Conservation (phyloP, 2,329 filamentous ascomycete species). For the Botrytis squamosa region DNA sequence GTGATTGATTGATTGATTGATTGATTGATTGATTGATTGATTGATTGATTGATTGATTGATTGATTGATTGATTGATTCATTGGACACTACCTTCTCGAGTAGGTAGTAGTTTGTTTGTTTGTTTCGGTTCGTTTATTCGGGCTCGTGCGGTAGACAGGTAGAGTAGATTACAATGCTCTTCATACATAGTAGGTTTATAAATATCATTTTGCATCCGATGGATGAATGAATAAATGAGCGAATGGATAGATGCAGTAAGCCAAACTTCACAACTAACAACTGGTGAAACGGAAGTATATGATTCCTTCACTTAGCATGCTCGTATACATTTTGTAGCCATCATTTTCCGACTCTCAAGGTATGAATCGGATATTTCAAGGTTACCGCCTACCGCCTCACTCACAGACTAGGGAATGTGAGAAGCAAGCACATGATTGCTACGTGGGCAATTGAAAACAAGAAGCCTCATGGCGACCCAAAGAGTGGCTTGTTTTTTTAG, state of each 20-base stretch:
- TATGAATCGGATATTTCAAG: not conserved
- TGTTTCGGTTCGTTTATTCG: not conserved
- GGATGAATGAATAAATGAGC: not conserved
- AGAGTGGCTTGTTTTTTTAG: not conserved
- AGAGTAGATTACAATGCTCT: not conserved
- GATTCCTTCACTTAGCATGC: not conserved
- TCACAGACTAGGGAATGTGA: not conserved
- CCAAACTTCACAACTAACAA: not conserved
- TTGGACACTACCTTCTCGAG: not conserved
- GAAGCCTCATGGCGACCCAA: constrained; percentile 16
- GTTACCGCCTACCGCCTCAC: not conserved
- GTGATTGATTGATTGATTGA: not conserved
- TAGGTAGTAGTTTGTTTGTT: not conserved
- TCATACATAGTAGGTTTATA: not conserved
- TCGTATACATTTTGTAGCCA: not conserved
- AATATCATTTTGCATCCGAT: not conserved
- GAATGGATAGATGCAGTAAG: not conserved
- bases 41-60: not conserved
- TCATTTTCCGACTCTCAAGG: not conserved
- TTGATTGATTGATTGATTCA: not conserved
- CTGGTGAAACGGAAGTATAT: not conserved
- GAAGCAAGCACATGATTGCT: constrained; percentile 15
- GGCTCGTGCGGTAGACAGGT: not conserved
- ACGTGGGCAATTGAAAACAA: constrained; percentile 14
- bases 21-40: not conserved